Evolutionary conservation across 805 yeast genomes (phyloP).

Genomic region (Lipomyces japonicus): DNA sequence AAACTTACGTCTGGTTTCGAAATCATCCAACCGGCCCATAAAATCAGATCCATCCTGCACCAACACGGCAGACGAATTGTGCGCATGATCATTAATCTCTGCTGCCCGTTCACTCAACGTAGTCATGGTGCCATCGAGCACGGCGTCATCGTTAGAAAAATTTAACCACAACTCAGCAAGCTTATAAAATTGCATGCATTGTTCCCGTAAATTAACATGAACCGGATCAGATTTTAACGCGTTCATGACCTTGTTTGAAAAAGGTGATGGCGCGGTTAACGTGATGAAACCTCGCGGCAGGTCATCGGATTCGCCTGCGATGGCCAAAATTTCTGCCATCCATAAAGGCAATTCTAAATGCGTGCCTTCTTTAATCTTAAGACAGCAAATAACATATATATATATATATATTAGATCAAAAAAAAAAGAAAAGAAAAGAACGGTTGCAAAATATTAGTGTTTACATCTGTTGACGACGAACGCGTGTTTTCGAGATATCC

Average conservation of each 20-base stretch:
- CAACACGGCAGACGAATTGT: slow-evolving; percentile 41
- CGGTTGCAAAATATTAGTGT: too few species aligned
- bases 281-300: slow-evolving; percentile 47
- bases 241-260: slow-evolving; percentile 62
- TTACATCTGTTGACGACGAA: slow-evolving; percentile 16
- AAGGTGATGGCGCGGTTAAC: slow-evolving; percentile 66
- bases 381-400: background rate
- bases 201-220: slow-evolving; percentile 62
- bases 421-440: too few species aligned
- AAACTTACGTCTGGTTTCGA: slow-evolving; percentile 53
- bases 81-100: slow-evolving; percentile 68
- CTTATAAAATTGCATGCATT: slow-evolving; percentile 63
- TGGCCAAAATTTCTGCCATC: slow-evolving; percentile 78
- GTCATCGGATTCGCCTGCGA: slow-evolving; percentile 43
- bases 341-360: slow-evolving; percentile 80
- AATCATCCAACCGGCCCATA: slow-evolving; percentile 66
- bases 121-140: slow-evolving; percentile 49
- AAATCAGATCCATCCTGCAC: slow-evolving; percentile 52
- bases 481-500: slow-evolving; percentile 61
- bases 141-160: slow-evolving; percentile 62
- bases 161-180: slow-evolving; percentile 74
- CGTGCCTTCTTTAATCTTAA: slow-evolving; percentile 53
- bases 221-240: slow-evolving; percentile 74
- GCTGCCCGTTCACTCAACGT: slow-evolving; percentile 64
- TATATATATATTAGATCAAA: background rate